Percentiles rank a stretch among this genome's conserved stretches.
Evolutionary conservation across 116 monocot species (phyloP).

Genomic region (Iris pallida): DNA sequence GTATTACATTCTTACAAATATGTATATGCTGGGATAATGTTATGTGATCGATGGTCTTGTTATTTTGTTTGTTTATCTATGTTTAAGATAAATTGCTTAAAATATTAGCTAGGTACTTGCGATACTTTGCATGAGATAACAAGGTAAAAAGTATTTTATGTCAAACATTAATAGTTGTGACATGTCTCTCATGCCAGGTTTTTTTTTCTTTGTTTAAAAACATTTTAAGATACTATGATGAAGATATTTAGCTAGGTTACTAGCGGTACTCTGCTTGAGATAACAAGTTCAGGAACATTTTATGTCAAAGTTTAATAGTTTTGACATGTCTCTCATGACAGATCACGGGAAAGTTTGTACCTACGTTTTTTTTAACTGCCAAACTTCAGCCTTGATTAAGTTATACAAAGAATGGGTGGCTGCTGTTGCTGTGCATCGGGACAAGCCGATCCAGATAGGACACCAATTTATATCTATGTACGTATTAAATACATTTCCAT

Average conservation of each 20-base stretch:
- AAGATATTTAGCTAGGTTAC: no score
- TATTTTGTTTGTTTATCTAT: no score
- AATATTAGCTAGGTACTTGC: no score
- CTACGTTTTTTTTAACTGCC: background rate
- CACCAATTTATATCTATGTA: conserved; percentile 50
- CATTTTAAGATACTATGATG: no score
- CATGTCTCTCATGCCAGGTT: no score
- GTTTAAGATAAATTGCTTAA: no score
- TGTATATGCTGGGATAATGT: no score
- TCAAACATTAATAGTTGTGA: background rate
- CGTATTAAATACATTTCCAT: conserved; percentile 14
- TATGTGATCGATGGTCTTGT: no score
- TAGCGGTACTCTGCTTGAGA: no score
- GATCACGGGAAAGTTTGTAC: conserved; percentile 1
- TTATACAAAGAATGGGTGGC: conserved; percentile 49
- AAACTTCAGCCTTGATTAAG: background rate
- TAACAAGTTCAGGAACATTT: background rate
- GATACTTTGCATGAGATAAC: no score
- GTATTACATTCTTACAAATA: no score
- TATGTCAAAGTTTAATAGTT: background rate
- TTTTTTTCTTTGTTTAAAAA: no score
- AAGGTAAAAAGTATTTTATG: background rate
- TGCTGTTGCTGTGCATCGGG: conserved; percentile 56
- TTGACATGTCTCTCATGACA: conserved; percentile 1
- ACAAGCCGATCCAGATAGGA: conserved; percentile 30